Percentiles rank a stretch among this genome's conserved stretches.
phyloP scores from a whole-genome alignment of 352 stramenopile species.

The Phytophthora colocasiae region DNA sequence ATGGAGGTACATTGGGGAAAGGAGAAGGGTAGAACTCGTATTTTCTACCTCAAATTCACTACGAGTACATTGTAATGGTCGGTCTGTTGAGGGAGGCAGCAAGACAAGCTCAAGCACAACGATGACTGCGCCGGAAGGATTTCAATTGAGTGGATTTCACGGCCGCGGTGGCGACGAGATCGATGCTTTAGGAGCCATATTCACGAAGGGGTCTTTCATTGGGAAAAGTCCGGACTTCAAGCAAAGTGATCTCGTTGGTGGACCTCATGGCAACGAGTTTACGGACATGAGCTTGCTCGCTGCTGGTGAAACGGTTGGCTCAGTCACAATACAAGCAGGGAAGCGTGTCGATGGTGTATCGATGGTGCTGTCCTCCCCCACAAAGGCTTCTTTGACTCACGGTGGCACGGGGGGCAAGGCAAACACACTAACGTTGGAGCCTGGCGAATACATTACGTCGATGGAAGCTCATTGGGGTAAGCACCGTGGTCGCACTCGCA shows the following conservation, averaged over 20 bases:
- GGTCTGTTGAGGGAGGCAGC: conserved; percentile 32
- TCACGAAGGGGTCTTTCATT: conserved; percentile 4
- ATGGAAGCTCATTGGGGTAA: conserved; percentile 47
- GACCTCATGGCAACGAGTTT: conserved; percentile 40
- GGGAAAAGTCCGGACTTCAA: not conserved
- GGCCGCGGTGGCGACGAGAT: conserved; percentile 45
- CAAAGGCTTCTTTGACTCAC: conserved; percentile 31
- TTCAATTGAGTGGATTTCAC: conserved; percentile 59
- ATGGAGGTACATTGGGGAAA: conserved; percentile 53
- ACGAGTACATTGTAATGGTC: conserved; percentile 45
- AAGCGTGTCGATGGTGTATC: conserved; percentile 41
- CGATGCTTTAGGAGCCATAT: conserved; percentile 44
- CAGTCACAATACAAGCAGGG: conserved; percentile 38
- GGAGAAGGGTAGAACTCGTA: conserved; percentile 39
- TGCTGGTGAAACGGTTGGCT: conserved; percentile 25
- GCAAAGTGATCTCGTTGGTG: conserved; percentile 37
- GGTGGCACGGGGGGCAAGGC: conserved; percentile 23
- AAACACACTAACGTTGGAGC: conserved; percentile 35
- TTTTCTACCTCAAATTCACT: conserved; percentile 53
- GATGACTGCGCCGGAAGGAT: conserved; percentile 45
- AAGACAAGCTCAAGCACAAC: conserved; percentile 39
- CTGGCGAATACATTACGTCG: conserved; percentile 44
- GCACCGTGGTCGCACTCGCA: conserved; percentile 37
- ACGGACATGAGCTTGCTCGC: conserved; percentile 24
- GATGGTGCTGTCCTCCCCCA: conserved; percentile 29